Base-by-base conservation (phyloP, 2,329 filamentous ascomycete genomes). In the Trichoderma pleuroti region DNA sequence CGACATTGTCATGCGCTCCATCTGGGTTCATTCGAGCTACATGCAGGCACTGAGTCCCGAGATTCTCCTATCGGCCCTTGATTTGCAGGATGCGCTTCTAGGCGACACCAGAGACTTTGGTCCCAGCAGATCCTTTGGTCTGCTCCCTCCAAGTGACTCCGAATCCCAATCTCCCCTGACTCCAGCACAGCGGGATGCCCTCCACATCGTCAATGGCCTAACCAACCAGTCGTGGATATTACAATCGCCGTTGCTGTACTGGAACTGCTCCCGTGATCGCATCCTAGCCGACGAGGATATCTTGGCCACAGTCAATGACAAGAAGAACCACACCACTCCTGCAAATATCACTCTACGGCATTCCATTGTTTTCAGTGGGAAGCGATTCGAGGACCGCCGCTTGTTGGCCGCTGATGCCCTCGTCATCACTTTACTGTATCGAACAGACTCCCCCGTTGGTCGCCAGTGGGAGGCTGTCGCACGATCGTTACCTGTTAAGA, bases 361-460 rank as follows among this genome's bases (percentile, higher is more conserved):
- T 76, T 92, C 91, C 2, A 93, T 92, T 66, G 92, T 94, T 21
- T 93, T 95, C 74, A 93, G 92, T 71, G 92, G 92, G n/a, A 94
- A 94, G 77, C 85, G 86, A 5, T 94, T 93, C 74, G 86, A 90
- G 70, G 88, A 92, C 70, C 86, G 88, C 12, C 86, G 84, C 66
- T 84, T 95, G 3, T 83, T 90, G 28, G 91, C 91, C 5, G 92
- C 91, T 1, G 92, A 95, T 81, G 91, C 92, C 3, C 83, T 95
- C 6, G 92, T 95, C 68, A 90, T 95, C 72, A 94, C 92, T 8
- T 81, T 95, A 8, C 86, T 94, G 71, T 91, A 94, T 76, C 87
- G 87, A 46, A 84, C 86, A 39, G 86, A 90, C 75, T 90, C 91
- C 0, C 87, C 86, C 1, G 83, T 93, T 8, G 91, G 88, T 32